Evolutionary conservation across 306 rosid species (phyloP), one percentile per base, ranked within the genome.

Genomic region (Cajanus cajan): DNA sequence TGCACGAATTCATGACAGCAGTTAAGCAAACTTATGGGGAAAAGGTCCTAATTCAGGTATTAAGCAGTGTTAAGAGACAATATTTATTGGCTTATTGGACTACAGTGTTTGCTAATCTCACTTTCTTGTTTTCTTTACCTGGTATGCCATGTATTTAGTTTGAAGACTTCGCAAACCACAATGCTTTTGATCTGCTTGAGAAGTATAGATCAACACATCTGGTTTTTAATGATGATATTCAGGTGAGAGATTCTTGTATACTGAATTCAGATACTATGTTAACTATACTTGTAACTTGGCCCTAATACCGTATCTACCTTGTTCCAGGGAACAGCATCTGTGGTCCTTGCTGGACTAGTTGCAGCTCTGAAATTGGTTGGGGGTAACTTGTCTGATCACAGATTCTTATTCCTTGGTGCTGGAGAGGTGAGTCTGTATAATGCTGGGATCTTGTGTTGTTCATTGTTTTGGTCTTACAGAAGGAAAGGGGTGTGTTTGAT

Each of bases 151-250:
- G 28, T 75, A 70, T 65, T 82, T 82, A 95, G 99, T 96, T 93
- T 82, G 99, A 96, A 89, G 99, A 96, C 89, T 96, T 96, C 5
- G 99, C 98, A 16, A 96, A 96, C 85, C 98, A 96, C 94, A 96
- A 96, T 80, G 99, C 99, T 77, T 96, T 96, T 74, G 97, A 93
- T 87, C 92, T 96, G 66, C 99, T 93, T 34, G 90, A 93, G 64
- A 90, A 86, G 79, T 96, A 96, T 76, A 85, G 97, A 33, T 82
- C 98, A 40, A 93, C 98, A 2, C 99, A 96, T 90, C 94, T 96
- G 70, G 99, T 96, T 11, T 96, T 96, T 22, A 93, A 96, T 54
- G 99, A 93, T 44, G 99, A 96, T 63, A 96, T 96, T 90, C 98
- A 96, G 94, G 99, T 91, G 79, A 80, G 16, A 34, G 41, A 51